Percentiles rank a stretch among this genome's conserved stretches.
phyloP scores from a whole-genome alignment of 371 early-diverging fungal species.

The Catenaria anguillulae region DNA sequence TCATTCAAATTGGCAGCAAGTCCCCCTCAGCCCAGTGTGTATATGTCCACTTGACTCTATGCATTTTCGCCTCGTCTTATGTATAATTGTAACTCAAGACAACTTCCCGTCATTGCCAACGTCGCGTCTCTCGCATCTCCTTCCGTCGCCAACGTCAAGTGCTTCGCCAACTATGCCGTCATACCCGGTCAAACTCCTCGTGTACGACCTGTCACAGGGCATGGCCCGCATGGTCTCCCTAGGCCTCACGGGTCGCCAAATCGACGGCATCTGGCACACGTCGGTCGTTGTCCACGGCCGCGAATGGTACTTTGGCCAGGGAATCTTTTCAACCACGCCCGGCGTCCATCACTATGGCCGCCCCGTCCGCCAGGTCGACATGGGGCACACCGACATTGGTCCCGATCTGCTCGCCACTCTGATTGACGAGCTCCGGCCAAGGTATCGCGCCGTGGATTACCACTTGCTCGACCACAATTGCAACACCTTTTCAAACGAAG shows the following conservation, averaged over 20 bases:
- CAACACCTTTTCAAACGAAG: conserved; percentile 57
- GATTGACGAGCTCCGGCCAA: conserved; percentile 32
- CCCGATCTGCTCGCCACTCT: conserved; percentile 60
- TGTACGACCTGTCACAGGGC: conserved; percentile 66
- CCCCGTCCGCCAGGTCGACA: conserved; percentile 51
- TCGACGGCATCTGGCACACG: conserved; percentile 80
- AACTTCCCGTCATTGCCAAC: no score
- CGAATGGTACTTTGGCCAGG: conserved; percentile 77
- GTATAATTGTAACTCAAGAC: no score
- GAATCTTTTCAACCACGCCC: conserved; percentile 41
- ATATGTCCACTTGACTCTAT: no score
- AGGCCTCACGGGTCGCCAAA: conserved; percentile 5
- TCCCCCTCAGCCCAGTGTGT: no score
- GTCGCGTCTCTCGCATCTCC: no score
- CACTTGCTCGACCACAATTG: conserved; percentile 83
- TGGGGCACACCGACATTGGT: conserved; percentile 71
- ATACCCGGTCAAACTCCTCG: conserved; percentile 39
- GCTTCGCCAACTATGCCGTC: no score
- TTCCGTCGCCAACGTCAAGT: no score
- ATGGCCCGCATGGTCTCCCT: conserved; percentile 27
- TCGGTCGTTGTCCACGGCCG: conserved; percentile 71
- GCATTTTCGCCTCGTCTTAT: no score
- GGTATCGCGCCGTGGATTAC: conserved; percentile 50
- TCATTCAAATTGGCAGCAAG: no score
- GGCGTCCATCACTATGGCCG: conserved; percentile 55